Evolutionary conservation across 2,329 filamentous ascomycete species (phyloP).

Genomic region (Fusarium sp.): DNA sequence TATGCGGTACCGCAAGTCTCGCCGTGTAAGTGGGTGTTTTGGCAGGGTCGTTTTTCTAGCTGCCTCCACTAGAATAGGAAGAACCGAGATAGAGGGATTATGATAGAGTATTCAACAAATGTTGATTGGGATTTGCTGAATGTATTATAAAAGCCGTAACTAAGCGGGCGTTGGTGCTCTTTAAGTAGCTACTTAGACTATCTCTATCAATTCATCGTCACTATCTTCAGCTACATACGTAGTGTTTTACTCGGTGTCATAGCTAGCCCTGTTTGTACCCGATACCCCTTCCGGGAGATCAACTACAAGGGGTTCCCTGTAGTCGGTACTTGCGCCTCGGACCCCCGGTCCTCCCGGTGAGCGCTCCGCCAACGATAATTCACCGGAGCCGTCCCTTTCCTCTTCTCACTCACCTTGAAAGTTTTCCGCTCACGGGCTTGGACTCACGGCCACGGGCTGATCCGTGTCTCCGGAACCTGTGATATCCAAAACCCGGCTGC

Average conservation of each 20-base stretch:
- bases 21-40: slow-evolving; percentile 31
- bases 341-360: slow-evolving; percentile 13
- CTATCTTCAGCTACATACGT: slow-evolving; percentile 1
- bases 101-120: not conserved
- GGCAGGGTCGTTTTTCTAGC: slow-evolving; percentile 2
- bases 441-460: slow-evolving; percentile 23
- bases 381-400: slow-evolving; percentile 29
- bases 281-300: slow-evolving; percentile 7
- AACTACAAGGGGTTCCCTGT: not conserved
- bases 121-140: not conserved
- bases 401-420: slow-evolving; percentile 13
- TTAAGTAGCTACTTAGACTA: not conserved
- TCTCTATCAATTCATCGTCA: slow-evolving; percentile 27
- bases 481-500: slow-evolving; percentile 20
- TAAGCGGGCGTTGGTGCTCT: slow-evolving; percentile 17
- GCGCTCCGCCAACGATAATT: slow-evolving; percentile 42
- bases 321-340: slow-evolving; percentile 5
- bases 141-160: not conserved
- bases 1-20: slow-evolving; percentile 27
- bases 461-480: slow-evolving; percentile 28
- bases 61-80: slow-evolving; percentile 17
- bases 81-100: not conserved
- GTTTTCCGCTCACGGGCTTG: not conserved
- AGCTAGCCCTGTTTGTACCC: slow-evolving; percentile 6
- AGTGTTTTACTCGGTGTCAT: not conserved